Percentiles rank a stretch among this genome's conserved stretches.
Conservation (phyloP, 83 land plant species). For the Diphasiastrum complanatum region DNA sequence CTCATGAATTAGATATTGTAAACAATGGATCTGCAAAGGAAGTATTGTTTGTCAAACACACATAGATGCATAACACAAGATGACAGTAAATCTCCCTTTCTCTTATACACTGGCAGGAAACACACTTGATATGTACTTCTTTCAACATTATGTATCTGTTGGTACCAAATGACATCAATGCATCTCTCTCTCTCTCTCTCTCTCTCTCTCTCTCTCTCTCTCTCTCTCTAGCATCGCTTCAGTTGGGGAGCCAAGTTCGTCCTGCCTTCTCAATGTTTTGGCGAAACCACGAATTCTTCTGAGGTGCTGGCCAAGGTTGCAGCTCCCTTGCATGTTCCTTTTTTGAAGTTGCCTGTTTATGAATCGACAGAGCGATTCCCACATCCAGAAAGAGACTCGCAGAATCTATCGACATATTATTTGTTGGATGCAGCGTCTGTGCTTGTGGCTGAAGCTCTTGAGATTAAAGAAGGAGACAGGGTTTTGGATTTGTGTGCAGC, state of each 20-base stretch:
- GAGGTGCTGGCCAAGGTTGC: background rate
- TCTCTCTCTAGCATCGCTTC: too few species aligned
- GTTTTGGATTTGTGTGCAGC: conserved; percentile 19
- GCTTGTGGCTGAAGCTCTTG: conserved; percentile 11
- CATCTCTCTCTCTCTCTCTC: too few species aligned
- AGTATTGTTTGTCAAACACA: too few species aligned
- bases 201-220: too few species aligned
- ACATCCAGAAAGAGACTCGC: conserved; percentile 14
- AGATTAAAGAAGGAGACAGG: background rate
- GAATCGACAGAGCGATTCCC: conserved; percentile 8
- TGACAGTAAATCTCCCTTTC: too few species aligned
- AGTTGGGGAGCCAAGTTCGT: background rate
- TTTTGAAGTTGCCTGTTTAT: conserved; percentile 1
- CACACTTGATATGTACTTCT: too few species aligned
- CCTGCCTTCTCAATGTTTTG: conserved; percentile 12
- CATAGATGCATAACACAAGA: too few species aligned
- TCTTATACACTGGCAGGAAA: too few species aligned
- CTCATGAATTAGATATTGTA: conserved; percentile 96
- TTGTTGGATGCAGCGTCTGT: conserved; percentile 19
- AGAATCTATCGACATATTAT: conserved; percentile 8
- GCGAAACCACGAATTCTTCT: background rate
- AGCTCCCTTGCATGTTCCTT: background rate
- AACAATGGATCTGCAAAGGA: conserved; percentile 77
- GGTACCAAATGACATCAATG: too few species aligned
- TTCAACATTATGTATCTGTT: too few species aligned